These are phyloP conservation scores for Novymonas esmeraldas DNA, from an alignment of 208 protist genomes.

Conservation along the genomic window DNA sequence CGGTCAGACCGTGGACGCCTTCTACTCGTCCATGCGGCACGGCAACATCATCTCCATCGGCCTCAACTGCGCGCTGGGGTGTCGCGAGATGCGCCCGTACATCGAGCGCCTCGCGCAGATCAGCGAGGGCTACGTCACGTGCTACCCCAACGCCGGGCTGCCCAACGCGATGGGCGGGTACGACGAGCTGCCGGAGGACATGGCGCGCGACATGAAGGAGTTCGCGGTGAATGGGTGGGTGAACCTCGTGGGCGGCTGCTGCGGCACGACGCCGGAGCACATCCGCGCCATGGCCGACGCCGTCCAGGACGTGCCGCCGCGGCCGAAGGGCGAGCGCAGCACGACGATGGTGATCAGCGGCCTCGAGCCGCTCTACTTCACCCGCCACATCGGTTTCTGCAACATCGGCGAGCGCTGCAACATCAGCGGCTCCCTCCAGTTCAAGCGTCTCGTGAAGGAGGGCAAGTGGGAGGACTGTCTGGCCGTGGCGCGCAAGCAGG, in stretches of 20 bases:
- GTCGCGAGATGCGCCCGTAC: constrained; percentile 62
- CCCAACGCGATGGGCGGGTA: constrained; percentile 84
- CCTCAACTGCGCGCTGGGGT: constrained; percentile 95
- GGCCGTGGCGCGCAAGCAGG: constrained; percentile 74
- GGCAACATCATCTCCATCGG: constrained; percentile 92
- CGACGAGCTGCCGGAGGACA: constrained; percentile 68
- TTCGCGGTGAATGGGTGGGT: constrained; percentile 58
- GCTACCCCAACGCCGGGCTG: constrained; percentile 83
- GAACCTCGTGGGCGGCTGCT: constrained; percentile 82
- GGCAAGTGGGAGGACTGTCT: constrained; percentile 89
- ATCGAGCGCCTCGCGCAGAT: constrained; percentile 53
- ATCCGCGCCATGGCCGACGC: constrained; percentile 67
- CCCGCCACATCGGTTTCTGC: constrained; percentile 88
- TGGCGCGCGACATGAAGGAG: constrained; percentile 56
- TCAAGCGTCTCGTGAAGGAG: constrained; percentile 94
- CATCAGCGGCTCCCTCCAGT: constrained; percentile 94
- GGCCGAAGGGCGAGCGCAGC: constrained; percentile 29
- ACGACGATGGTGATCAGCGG: constrained; percentile 78
- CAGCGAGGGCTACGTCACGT: constrained; percentile 61
- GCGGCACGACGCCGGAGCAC: constrained; percentile 71
- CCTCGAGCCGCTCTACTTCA: constrained; percentile 88
- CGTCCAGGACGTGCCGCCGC: constrained; percentile 32
- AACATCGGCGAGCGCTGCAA: constrained; percentile 98
- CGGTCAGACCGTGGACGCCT: constrained; percentile 97
- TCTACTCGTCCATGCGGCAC: constrained; percentile 90